Base-by-base conservation (phyloP, 1,139 yeast genomes). In the Debaryomycetaceae sp. region DNA sequence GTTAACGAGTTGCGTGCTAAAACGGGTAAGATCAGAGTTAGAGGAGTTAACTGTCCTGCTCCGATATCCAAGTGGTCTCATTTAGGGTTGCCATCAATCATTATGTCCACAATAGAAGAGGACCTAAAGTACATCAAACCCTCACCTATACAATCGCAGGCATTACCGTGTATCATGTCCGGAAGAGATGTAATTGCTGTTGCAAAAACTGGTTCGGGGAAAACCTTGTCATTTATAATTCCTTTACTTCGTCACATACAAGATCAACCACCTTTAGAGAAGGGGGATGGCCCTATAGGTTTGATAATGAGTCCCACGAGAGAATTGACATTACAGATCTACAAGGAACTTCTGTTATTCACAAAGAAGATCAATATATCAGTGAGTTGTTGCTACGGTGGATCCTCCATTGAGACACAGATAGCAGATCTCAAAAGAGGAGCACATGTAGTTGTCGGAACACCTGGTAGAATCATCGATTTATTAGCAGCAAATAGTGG, bases 151-250 rank as follows among this genome's bases (percentile, higher is more conserved):
- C 99, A 94, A 59, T 74, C 91, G 0, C 97, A 91, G 55, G 91
- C 97, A 0, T 71, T 91, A 14, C 98, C 99, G 0, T 85, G 91
- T 0, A 79, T 89, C 14, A 84, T 92, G 92, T 73, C 84, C 5
- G 98, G 98, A 0, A 63, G 87, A 41, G 98, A 94, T 65, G 79
- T 92, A 4, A 84, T 94, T 39, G 98, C 96, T 5, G 85, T 92
- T 26, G 98, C 98, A 0, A 88, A 89, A 50, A 92, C 99, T 0
- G 98, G 99, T 0, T 87, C 97, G 2, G 98, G 98, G 2, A 92
- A 92, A 56, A 94, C 98, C 0, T 72, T 92, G 53, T 85, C 97
- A 1, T 94, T 87, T 61, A 68, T 89, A 7, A 58, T 94, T 8
- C 98, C 98, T 0, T 63, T 92, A 65, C 67, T 92, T 37, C 72